These are phyloP conservation scores for Podila epicladia DNA, from an alignment of 192 early-diverging fungal species.

Conservation along the genomic window DNA sequence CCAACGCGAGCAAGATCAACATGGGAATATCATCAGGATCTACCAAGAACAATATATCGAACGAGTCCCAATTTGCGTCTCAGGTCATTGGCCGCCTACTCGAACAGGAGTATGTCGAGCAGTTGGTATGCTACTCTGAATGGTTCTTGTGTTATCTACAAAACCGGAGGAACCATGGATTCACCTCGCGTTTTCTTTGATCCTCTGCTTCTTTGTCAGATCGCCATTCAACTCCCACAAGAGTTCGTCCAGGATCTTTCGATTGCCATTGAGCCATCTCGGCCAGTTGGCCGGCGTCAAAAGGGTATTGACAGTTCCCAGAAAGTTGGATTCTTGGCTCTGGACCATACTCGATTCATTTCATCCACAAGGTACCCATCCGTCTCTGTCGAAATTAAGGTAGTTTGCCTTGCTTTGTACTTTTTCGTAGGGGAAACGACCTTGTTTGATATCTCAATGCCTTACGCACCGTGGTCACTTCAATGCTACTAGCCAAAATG, in stretches of 20 bases:
- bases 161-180: no score
- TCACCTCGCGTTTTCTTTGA: neutral
- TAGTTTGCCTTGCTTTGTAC: neutral
- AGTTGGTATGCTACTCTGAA: slow-evolving; percentile 33
- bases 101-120: slow-evolving; percentile 58
- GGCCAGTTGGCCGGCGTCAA: slow-evolving; percentile 56
- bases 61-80: slow-evolving; percentile 36
- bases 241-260: slow-evolving; percentile 56
- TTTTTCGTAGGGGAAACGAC: neutral
- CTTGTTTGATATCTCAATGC: no score
- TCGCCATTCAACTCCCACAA: slow-evolving; percentile 33
- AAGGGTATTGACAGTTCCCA: slow-evolving; percentile 59
- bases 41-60: slow-evolving; percentile 9
- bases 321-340: slow-evolving; percentile 52
- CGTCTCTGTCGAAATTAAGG: slow-evolving; percentile 67
- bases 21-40: neutral
- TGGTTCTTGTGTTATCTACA: no score
- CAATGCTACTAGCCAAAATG: slow-evolving; percentile 68
- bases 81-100: slow-evolving; percentile 58
- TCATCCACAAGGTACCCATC: slow-evolving; percentile 14
- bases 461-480: neutral
- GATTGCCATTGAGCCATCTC: slow-evolving; percentile 20
- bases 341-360: slow-evolving; percentile 55
- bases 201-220: slow-evolving; percentile 17
- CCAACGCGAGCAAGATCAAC: neutral